Conservation (phyloP, 2,329 filamentous ascomycete genomes). For the Verticillium dahliae region DNA sequence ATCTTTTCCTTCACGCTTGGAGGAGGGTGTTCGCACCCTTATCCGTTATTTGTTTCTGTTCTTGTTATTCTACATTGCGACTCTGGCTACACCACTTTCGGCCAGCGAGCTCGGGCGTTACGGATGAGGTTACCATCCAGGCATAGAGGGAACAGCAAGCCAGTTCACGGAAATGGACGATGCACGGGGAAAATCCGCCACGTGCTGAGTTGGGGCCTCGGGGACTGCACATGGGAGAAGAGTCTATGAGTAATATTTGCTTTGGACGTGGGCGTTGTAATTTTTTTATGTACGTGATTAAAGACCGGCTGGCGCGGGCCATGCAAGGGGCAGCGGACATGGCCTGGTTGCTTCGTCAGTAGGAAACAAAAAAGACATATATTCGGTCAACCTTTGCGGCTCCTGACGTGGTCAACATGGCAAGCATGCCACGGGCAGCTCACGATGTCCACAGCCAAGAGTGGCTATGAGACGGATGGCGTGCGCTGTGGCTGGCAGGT, state of each 20-base stretch:
- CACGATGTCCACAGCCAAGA: no score
- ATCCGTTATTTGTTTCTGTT: neutral
- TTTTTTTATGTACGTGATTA: neutral
- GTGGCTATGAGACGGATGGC: neutral
- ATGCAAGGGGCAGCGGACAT: neutral
- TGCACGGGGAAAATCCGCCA: neutral
- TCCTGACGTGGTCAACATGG: neutral
- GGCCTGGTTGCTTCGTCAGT: neutral
- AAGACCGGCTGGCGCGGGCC: neutral
- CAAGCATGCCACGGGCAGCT: no score
- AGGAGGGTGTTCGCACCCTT: constrained; percentile 3
- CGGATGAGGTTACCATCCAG: neutral
- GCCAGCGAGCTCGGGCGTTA: neutral
- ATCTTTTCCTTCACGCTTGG: constrained; percentile 4
- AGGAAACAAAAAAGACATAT: neutral
- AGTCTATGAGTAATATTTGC: neutral
- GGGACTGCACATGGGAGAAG: neutral
- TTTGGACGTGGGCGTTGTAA: neutral
- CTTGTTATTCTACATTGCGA: neutral
- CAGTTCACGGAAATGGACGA: neutral
- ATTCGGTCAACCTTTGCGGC: neutral
- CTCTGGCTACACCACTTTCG: neutral
- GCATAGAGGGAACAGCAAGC: neutral
- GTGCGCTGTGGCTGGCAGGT: neutral
- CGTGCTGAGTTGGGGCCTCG: neutral